Evolutionary conservation across 805 yeast species (phyloP).

Genomic region (Candida oleophila): DNA sequence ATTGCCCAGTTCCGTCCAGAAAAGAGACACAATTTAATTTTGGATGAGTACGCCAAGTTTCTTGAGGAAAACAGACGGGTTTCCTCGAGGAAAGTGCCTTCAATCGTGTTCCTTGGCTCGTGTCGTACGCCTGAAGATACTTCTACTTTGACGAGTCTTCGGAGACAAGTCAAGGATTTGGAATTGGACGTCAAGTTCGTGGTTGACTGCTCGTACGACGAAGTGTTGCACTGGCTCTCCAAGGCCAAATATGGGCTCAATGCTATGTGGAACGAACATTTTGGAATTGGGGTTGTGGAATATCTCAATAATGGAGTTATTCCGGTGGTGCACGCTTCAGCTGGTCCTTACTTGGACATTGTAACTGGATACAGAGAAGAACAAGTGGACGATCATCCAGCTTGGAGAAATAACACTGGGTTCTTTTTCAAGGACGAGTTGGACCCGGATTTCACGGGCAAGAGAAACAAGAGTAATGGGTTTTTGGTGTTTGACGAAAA

Average conservation of each 20-base stretch:
- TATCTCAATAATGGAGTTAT: slow-evolving; percentile 81
- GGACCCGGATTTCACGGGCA: slow-evolving; percentile 65
- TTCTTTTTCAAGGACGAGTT: slow-evolving; percentile 68
- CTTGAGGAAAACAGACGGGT: slow-evolving; percentile 22
- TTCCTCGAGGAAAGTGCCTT: slow-evolving; percentile 39
- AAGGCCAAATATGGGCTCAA: slow-evolving; percentile 76
- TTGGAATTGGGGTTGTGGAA: slow-evolving; percentile 96
- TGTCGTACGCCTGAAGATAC: slow-evolving; percentile 72
- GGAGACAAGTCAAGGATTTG: slow-evolving; percentile 34
- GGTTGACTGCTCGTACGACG: slow-evolving; percentile 71
- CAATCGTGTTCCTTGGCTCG: slow-evolving; percentile 77
- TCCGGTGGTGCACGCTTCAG: slow-evolving; percentile 91
- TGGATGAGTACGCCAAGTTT: slow-evolving; percentile 62
- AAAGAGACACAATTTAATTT: slow-evolving; percentile 76
- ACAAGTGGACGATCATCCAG: slow-evolving; percentile 5
- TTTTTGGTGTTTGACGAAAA: slow-evolving; percentile 5
- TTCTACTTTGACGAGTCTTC: slow-evolving; percentile 51
- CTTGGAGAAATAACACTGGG: slow-evolving; percentile 57
- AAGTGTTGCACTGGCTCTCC: slow-evolving; percentile 53
- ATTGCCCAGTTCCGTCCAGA: slow-evolving; percentile 96
- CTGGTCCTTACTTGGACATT: slow-evolving; percentile 91
- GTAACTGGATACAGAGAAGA: slow-evolving; percentile 37
- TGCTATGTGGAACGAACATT: slow-evolving; percentile 99
- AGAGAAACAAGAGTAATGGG: not conserved
- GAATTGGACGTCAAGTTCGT: slow-evolving; percentile 50